These are phyloP conservation scores for Colletotrichum coccodes DNA, from an alignment of 2,329 filamentous ascomycete genomes.

Conservation along the genomic window DNA sequence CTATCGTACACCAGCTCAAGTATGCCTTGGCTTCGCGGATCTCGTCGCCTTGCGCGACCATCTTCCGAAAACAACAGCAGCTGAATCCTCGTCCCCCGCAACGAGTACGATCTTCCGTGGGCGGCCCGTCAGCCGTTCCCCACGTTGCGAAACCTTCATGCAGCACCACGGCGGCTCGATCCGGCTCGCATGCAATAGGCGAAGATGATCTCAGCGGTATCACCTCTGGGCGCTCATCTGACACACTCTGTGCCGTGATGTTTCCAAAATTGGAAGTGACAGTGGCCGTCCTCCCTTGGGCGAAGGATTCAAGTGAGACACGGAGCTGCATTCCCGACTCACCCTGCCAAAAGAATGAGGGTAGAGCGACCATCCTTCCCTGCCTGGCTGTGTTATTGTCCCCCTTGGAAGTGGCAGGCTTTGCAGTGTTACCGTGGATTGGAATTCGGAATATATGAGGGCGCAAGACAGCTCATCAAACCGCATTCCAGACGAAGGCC, in stretches of 20 bases:
- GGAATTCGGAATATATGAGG: conserved; percentile 23
- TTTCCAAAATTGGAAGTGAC: neutral
- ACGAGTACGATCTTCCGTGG: neutral
- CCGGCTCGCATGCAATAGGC: too few relatives aligned
- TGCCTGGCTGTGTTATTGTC: neutral
- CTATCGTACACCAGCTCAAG: neutral
- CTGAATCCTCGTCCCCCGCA: neutral
- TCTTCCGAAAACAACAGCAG: neutral
- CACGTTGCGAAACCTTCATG: neutral
- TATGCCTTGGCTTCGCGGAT: neutral
- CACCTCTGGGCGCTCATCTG: neutral
- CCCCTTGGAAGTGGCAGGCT: neutral
- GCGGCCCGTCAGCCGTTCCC: neutral
- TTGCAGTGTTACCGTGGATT: neutral
- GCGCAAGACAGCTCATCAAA: conserved; percentile 1
- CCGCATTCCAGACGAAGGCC: conserved; percentile 2
- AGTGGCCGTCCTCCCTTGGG: neutral
- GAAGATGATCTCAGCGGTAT: neutral
- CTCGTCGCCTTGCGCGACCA: neutral
- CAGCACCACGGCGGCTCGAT: too few relatives aligned
- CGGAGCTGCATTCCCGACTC: neutral
- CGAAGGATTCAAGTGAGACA: neutral
- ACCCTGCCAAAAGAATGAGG: neutral
- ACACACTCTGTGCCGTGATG: neutral
- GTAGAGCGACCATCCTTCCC: neutral